Evolutionary conservation across 2,329 filamentous ascomycete genomes (phyloP).

Genomic region (Cytospora piceae): DNA sequence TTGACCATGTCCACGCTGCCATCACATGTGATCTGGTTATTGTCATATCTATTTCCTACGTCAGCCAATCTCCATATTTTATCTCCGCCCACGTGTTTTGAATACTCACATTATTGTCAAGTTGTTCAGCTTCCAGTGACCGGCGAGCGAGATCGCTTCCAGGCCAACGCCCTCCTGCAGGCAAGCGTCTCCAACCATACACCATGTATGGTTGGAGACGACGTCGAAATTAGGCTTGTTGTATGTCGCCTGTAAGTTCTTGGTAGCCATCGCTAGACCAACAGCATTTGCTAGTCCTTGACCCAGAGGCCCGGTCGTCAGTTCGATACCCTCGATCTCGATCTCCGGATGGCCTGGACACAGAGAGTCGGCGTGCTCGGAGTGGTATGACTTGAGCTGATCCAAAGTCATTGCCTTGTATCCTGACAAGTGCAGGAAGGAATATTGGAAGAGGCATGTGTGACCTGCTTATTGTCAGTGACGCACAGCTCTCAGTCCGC

Average conservation of each 20-base stretch:
- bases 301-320: conserved; percentile 60
- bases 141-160: conserved; percentile 58
- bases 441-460: conserved; percentile 54
- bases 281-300: conserved; percentile 62
- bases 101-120: conserved; percentile 48
- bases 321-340: conserved; percentile 58
- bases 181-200: conserved; percentile 59
- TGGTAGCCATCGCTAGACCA: conserved; percentile 58
- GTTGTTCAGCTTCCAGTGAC: conserved; percentile 56
- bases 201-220: conserved; percentile 55
- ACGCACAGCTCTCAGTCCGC: not conserved
- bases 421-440: conserved; percentile 53
- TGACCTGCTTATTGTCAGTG: conserved; percentile 40
- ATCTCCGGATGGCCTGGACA: conserved; percentile 60
- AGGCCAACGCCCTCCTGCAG: conserved; percentile 59
- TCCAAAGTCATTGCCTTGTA: conserved; percentile 56
- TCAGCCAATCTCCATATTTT: not conserved
- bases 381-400: conserved; percentile 57
- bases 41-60: conserved; percentile 48
- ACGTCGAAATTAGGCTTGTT: conserved; percentile 53
- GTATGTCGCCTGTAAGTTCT: conserved; percentile 54
- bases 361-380: conserved; percentile 44
- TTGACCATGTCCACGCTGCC: conserved; percentile 56
- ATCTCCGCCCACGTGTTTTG: not conserved
- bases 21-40: conserved; percentile 62